Base-by-base conservation (phyloP, 148 eudicot species). In the Polygonum maritimum region DNA sequence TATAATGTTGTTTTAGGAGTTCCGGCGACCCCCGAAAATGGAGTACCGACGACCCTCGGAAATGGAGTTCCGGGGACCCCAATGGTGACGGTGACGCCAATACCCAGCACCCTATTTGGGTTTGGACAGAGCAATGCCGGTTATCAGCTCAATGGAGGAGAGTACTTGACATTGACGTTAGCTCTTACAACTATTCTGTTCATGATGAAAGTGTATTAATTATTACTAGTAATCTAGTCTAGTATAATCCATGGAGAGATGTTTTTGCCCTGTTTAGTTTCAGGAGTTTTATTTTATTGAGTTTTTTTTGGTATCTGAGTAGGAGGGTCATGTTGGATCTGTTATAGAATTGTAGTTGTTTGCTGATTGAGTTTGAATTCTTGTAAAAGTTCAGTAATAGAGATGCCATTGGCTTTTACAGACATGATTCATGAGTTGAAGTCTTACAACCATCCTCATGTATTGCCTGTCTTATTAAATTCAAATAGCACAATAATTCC, bases 61-160 rank as follows among this genome's bases (percentile, higher is more conserved):
- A 26, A 26, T 26, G 1, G 0, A 8, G 22, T 47, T 6, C 19
- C 71, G 16, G 10, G 3, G 5, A 36, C 76, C 2, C 55, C 93
- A 3, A 67, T 76, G 73, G 81, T 82, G 21, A 81, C 85, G 35
- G 73, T 80, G 65, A 78, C 84, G 35, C 93, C 93, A 49, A 80
- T 81, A 69, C 84, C 91, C 7, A 82, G 84, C 76, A 77, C 81
- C 10, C 78, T 76, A 55, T 81, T 82, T 4, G 71, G 71, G 55
- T 76, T 83, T 12, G 85, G 89, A 70, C 84, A 38, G 49, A 88
- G 74, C 40, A 44, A 44, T 44, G 69, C 80, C 48, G 85, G 79
- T 19, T 55, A 73, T 78, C 83, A 74, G 81, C 62, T 84, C 63
- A 75, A 76, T 52, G 67, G 74, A 15, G 33, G 58, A 51, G 45